Base-by-base conservation (phyloP, 768 basidiomycete genomes). In the Pulveroboletus ravenelii region DNA sequence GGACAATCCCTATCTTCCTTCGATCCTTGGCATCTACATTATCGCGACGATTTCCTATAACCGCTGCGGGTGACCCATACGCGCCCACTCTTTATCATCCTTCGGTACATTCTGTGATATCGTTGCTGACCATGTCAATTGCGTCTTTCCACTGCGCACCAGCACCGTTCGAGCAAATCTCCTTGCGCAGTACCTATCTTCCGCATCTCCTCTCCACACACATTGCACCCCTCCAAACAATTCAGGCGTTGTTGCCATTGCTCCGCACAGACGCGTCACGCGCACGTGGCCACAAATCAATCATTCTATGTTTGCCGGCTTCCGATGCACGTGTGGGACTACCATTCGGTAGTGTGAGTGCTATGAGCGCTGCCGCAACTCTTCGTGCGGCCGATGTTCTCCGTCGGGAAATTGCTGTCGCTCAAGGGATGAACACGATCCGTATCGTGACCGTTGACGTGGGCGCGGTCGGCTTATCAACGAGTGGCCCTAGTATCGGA, bases 41-140 rank as follows among this genome's bases (percentile, higher is more conserved):
- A 9, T 86, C 87, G 15, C 84, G 89, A 55, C 80, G 82, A 42
- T 94, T 91, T 70, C 92, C 92, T 4, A 78, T 90, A 56, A 83
- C 79, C 31, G 68, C 82, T 7, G 72, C 87, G 3, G 92, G 92
- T 23, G 93, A 94, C 65, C 91, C 92, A 2, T 89, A 84, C 63
- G 80, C 77, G 20, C 74, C 84, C 0, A 80, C 84, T 20, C 72
- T 81, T 25, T 68, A 82, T 15, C 77, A 83, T 61, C 82, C 87
- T 3, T 81, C 87, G 66, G 75, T 94, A 39, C 83, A 88, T 55
- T 85, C 89, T 18, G 72, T 92, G 57, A 76, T 94, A 58, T 91
- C 87, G 38, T 75, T 91, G 29, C 77, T 91, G 54, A 77, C 84
- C 45, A 74, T 91, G 32, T 60, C 77, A 30, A 60, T 69, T 4